Evolutionary conservation across 2,329 filamentous ascomycete genomes (phyloP), one percentile per base, ranked within the genome.

Genomic region (Tolypocladium cylindrosporum): DNA sequence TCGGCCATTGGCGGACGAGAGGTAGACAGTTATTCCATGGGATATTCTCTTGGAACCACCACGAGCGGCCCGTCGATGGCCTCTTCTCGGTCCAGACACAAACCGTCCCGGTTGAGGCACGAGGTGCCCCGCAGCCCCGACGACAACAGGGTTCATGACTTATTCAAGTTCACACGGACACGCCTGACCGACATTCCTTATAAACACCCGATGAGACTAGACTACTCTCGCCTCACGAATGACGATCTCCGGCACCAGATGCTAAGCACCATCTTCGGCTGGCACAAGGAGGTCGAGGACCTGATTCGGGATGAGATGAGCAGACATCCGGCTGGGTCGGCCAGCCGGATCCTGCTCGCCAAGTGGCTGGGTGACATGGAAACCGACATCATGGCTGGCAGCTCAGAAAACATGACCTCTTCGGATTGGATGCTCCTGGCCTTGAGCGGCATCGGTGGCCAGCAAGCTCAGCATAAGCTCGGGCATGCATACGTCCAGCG

Each of bases 371-470:
- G 92, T 16, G 89, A 96, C 61, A 84, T 90, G 42, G 86, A 91
- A 59, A 82, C 87, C 0, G 91, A 96, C 66, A 81, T 91, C 45
- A 89, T 96, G 82, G 82, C 86, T 13, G 85, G 89, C 2, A 89
- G 85, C 50, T 88, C 91, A 0, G 86, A 93, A 63, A 88, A 90
- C n/a, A 92, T 94, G 82, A 93, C 91, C 11, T 91, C 89, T 2
- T 90, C 90, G 0, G 94, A 97, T 72, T 99, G 94, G 94, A 97
- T 99, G 91, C 76, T 97, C 59, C 77, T 99, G 41, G 93, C 94
- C 13, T 75, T 99, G 55, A 96, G 90, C 68, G 89, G 90, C 45
- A 95, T 97, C 73, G 91, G 89, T 55, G 83, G 85, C 3, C 71
- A 75, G 27, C 79, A 84, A 42, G 91, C 91, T 1, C 90, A 95